These are phyloP conservation scores for Nidularia pulvinata DNA, from an alignment of 768 basidiomycete species.

Conservation along the genomic window DNA sequence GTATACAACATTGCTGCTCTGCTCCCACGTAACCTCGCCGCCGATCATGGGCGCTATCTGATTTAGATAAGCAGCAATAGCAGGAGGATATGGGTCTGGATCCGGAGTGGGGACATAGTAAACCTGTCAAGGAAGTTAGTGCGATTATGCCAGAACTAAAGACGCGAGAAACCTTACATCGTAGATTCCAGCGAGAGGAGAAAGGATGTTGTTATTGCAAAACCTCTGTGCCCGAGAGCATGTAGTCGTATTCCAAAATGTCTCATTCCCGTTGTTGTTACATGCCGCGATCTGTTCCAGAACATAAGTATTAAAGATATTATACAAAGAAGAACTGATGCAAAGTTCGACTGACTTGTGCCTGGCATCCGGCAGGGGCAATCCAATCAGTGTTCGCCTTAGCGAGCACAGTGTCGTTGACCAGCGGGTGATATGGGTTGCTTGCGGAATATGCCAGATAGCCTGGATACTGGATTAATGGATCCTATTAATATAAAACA, in stretches of 20 bases:
- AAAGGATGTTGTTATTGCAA: slow-evolving; percentile 58
- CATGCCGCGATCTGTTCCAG: slow-evolving; percentile 47
- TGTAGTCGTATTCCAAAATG: slow-evolving; percentile 15
- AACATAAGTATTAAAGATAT: background rate
- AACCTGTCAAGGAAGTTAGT: slow-evolving; percentile 17
- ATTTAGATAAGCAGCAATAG: slow-evolving; percentile 26
- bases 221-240: slow-evolving; percentile 57
- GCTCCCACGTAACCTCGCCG: slow-evolving; percentile 39
- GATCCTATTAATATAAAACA: slow-evolving; percentile 21
- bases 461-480: slow-evolving; percentile 54
- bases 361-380: slow-evolving; percentile 45
- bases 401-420: slow-evolving; percentile 35
- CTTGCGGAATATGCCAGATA: slow-evolving; percentile 53
- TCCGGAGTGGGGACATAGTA: slow-evolving; percentile 47
- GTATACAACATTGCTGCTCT: slow-evolving; percentile 41
- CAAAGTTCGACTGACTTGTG: slow-evolving; percentile 27
- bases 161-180: slow-evolving; percentile 32
- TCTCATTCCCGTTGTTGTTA: slow-evolving; percentile 41
- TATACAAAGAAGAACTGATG: background rate
- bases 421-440: slow-evolving; percentile 59
- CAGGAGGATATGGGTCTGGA: slow-evolving; percentile 52
- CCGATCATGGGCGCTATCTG: slow-evolving; percentile 35
- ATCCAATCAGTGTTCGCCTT: slow-evolving; percentile 42
- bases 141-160: background rate
- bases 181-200: slow-evolving; percentile 50